These are phyloP conservation scores for Bolboschoenoplectus hybrid DNA, from an alignment of 202 grass and related monocot species.

Conservation along the genomic window DNA sequence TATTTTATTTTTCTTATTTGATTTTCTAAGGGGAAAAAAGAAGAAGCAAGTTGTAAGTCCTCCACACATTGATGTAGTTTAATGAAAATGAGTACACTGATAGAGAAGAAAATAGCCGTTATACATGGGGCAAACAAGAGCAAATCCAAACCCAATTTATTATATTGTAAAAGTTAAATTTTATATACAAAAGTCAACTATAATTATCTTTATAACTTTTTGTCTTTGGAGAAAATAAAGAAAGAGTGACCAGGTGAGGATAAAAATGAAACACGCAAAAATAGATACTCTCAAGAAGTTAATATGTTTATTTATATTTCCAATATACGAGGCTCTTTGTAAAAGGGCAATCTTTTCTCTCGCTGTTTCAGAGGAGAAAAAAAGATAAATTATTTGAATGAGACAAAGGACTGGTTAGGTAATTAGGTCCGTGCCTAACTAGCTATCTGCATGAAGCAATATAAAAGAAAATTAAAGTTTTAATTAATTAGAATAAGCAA, in stretches of 20 bases:
- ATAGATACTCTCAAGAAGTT: not conserved
- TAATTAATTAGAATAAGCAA: slow-evolving; percentile 5
- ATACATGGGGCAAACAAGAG: too few relatives aligned
- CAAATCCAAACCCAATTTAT: too few relatives aligned
- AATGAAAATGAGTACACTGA: not conserved
- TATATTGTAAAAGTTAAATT: not conserved
- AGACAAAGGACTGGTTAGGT: not conserved
- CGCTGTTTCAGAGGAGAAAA: not conserved
- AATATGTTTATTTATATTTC: not conserved
- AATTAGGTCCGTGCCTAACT: not conserved
- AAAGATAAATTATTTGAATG: not conserved
- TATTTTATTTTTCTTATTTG: not conserved
- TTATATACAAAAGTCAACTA: not conserved
- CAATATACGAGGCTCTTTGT: not conserved
- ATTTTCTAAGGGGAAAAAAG: not conserved
- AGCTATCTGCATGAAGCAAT: not conserved
- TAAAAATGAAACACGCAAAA: not conserved
- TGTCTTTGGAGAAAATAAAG: not conserved
- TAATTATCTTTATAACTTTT: not conserved
- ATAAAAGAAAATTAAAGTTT: not conserved
- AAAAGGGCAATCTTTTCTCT: slow-evolving; percentile 18
- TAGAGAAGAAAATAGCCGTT: too few relatives aligned
- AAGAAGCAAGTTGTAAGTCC: not conserved
- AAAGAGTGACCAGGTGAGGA: not conserved
- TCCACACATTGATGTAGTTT: not conserved